phyloP scores from a whole-genome alignment of 2,329 filamentous ascomycete genomes.

The Acrocalymma vagum region DNA sequence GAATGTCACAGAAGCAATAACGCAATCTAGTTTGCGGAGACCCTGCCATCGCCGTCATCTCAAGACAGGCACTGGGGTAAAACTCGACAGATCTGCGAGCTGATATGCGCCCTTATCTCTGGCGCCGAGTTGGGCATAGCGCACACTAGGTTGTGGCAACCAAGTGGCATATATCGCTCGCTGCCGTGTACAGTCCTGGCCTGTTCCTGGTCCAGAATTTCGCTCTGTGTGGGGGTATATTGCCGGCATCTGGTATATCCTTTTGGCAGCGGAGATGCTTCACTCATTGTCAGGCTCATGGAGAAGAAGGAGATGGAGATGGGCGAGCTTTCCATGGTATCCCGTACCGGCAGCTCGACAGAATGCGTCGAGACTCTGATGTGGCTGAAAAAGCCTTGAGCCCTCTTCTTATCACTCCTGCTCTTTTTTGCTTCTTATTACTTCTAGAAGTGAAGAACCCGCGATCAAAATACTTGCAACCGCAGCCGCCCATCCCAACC shows the following conservation, averaged over 20 bases:
- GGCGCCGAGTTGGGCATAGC: slow-evolving; percentile 30
- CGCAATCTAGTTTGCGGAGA: slow-evolving; percentile 13
- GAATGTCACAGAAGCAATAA: slow-evolving; percentile 19
- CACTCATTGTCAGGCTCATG: not conserved
- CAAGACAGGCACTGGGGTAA: slow-evolving; percentile 1
- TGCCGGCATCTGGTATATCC: not conserved
- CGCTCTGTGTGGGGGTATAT: slow-evolving; percentile 22
- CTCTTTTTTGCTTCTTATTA: no score
- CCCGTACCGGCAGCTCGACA: no score
- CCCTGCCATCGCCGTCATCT: slow-evolving; percentile 12
- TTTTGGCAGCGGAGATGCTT: not conserved
- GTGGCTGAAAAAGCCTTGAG: no score
- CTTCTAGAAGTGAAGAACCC: no score
- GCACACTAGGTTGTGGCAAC: slow-evolving; percentile 14
- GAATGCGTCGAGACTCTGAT: no score
- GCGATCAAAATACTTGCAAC: no score
- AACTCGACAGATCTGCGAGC: slow-evolving; percentile 19
- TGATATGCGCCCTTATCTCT: slow-evolving; percentile 48
- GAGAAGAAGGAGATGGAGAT: slow-evolving; percentile 5
- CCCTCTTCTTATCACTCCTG: no score
- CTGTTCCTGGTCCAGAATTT: slow-evolving; percentile 10
- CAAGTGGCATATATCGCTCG: slow-evolving; percentile 5
- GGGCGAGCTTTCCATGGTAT: no score
- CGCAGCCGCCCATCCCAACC: no score
- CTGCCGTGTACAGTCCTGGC: slow-evolving; percentile 18